Evolutionary conservation across 176 grass and related monocot genomes (phyloP), one percentile per base, ranked within the genome.

Genomic region (Zizania latifolia): DNA sequence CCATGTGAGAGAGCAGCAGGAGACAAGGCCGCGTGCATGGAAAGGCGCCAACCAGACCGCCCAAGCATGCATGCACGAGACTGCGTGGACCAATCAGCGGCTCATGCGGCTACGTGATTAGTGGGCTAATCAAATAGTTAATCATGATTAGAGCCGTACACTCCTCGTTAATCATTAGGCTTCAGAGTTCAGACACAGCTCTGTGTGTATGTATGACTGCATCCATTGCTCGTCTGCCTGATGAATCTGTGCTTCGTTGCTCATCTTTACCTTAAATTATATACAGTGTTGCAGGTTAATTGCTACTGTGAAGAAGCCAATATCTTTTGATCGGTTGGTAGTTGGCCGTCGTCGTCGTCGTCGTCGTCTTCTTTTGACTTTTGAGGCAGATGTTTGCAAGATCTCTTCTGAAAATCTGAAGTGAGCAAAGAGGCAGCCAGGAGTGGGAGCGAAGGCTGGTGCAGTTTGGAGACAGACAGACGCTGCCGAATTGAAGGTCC

Each of bases 21-120:
- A 53, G 28, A 59, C 51, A 60, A 29, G 53, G 32, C 38, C 3
- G 81, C 81, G 72, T 76, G 81, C 81, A 58, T 76, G 71, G 30
- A 59, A 59, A 75, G 35, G 4, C 12, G 67, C 21, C 41, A 33
- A 15, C 48, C 70, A 10, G 26, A 41, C 50, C 30, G 2, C 10
- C 55, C 62, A 54, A 37, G 32, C 75, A 65, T 41, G 74, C 56
- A 75, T 30, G 38, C 60, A 38, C 17, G 46, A n/a, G 6, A n/a
- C 7, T 43, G 63, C 34, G 1, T 32, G 54, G 71, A 37, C 41
- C 54, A 77, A 41, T 34, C 74, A 22, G 24, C 74, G 62, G 38
- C 6, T 71, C 62, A 70, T 24, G 81, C 31, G 19, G 10, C 6
- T 66, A 84, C 82, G 82, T 84, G 58, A 57, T 64, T 35, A 77